Evolutionary conservation across 2,329 filamentous ascomycete species (phyloP), one percentile per base, ranked within the genome.

Genomic region (Cryphonectria radicalis): DNA sequence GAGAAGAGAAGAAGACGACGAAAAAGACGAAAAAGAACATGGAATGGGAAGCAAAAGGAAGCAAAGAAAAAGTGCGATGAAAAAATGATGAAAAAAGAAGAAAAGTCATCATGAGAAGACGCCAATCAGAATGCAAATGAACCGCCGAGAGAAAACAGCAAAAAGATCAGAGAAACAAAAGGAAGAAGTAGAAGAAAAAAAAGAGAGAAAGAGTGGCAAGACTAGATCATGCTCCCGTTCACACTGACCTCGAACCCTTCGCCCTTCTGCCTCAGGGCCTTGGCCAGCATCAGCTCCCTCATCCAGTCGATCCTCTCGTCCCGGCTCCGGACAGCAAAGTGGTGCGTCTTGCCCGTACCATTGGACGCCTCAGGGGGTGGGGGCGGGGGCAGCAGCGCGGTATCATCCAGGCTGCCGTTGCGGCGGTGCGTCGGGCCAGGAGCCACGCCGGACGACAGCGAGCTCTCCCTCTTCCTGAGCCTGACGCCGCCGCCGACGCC

Each of bases 221-320:
- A 3, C 77, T 81, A 92, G 77, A 92, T 91, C 89, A 91, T 91
- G 81, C 90, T 91, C 62, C 93, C 93, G 78, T 95, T 95, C 74
- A 95, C 89, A 78, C 90, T 92, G 76, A 96, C 89, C 82, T 95
- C 92, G 76, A 92, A 95, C 25, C 93, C 93, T 76, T 94, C 91
- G 63, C 89, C 90, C 87, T 95, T 96, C 82, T 94, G 92, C 84
- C 91, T 93, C 79, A 94, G 84, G 25, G 93, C 93, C 84, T 96
- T 96, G 68, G 93, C 93, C 63, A 97, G 89, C 93, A 97, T 97
- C 73, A 97, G 84, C 86, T 97, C 93, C 69, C 93, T 87, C 93
- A 97, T 97, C 96, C 96, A 99, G 80, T 98, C 95, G 77, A 98
- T 98, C 73, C 95, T 89, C 79, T 98, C 93, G 78, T 98, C 93